Evolutionary conservation across 2,329 filamentous ascomycete species (phyloP).

Genomic region (Coccinonectria pachysandricola): DNA sequence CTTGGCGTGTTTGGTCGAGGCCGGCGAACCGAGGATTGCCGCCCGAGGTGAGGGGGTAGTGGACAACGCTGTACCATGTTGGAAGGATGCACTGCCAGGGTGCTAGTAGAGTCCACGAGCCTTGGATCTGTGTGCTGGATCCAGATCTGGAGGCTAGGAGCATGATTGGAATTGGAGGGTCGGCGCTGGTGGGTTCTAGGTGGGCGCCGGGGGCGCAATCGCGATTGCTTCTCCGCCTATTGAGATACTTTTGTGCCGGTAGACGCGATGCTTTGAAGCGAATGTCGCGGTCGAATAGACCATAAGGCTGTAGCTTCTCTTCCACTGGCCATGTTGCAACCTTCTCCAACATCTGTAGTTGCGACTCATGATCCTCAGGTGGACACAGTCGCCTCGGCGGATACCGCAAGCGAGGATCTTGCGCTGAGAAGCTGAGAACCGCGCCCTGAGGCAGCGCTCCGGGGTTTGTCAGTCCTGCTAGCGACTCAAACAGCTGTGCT

Average conservation of each 20-base stretch:
- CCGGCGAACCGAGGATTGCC: conserved; percentile 78
- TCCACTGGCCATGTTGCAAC: conserved; percentile 62
- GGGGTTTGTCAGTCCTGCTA: conserved; percentile 55
- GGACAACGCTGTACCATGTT: conserved; percentile 79
- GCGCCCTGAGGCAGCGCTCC: conserved; percentile 59
- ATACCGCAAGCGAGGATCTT: conserved; percentile 72
- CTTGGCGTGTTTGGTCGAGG: conserved; percentile 66
- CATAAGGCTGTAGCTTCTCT: conserved; percentile 31
- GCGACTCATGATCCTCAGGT: conserved; percentile 27
- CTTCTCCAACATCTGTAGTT: conserved; percentile 41
- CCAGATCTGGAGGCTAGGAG: conserved; percentile 50
- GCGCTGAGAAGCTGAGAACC: conserved; percentile 60
- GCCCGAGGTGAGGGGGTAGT: conserved; percentile 68
- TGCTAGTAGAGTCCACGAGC: conserved; percentile 72
- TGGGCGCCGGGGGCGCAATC: conserved; percentile 51
- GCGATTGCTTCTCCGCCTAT: conserved; percentile 58
- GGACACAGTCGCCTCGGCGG: conserved; percentile 52
- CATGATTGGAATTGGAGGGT: conserved; percentile 70
- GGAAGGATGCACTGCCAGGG: conserved; percentile 85
- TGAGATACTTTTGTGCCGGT: conserved; percentile 70
- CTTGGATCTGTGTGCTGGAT: conserved; percentile 41
- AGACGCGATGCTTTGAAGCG: conserved; percentile 56
- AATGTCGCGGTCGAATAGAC: conserved; percentile 57
- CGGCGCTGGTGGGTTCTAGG: conserved; percentile 45
- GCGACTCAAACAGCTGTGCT: conserved; percentile 37